Conservation (phyloP, 306 rosid species). For the Corylus americana region DNA sequence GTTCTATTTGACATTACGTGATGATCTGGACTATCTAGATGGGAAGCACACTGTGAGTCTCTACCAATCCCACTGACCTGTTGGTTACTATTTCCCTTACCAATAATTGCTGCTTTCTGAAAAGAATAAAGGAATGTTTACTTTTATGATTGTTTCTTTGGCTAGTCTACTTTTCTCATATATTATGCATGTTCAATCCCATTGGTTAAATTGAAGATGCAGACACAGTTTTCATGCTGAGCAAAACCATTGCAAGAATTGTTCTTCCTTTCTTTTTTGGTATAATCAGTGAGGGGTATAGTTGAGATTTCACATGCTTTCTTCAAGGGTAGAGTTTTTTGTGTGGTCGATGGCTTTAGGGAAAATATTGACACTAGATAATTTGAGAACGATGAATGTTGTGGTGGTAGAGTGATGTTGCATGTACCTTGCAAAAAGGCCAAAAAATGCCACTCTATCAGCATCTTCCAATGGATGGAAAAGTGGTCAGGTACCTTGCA, state of each 20-base stretch:
- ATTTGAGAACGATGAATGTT: too few species aligned
- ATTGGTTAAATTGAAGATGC: not conserved
- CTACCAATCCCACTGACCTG: conserved; percentile 1
- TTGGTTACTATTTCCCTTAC: not conserved
- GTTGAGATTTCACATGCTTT: too few species aligned
- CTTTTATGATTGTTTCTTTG: not conserved
- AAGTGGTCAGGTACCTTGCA: too few species aligned
- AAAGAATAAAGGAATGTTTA: not conserved
- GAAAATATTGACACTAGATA: too few species aligned
- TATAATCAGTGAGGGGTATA: too few species aligned
- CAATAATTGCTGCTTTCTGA: not conserved
- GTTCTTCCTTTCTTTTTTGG: not conserved
- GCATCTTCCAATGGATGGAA: too few species aligned
- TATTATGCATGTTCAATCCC: not conserved
- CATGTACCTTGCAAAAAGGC: too few species aligned
- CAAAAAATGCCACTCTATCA: too few species aligned
- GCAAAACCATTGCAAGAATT: not conserved
- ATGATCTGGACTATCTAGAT: conserved; percentile 90
- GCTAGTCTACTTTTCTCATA: not conserved
- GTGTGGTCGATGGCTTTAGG: too few species aligned
- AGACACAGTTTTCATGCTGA: not conserved
- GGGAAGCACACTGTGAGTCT: conserved; percentile 87
- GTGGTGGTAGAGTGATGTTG: too few species aligned
- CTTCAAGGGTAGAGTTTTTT: too few species aligned
- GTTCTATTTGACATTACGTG: conserved; percentile 91